Conservation (phyloP, 192 early-diverging fungal species). For the Podila verticillata region DNA sequence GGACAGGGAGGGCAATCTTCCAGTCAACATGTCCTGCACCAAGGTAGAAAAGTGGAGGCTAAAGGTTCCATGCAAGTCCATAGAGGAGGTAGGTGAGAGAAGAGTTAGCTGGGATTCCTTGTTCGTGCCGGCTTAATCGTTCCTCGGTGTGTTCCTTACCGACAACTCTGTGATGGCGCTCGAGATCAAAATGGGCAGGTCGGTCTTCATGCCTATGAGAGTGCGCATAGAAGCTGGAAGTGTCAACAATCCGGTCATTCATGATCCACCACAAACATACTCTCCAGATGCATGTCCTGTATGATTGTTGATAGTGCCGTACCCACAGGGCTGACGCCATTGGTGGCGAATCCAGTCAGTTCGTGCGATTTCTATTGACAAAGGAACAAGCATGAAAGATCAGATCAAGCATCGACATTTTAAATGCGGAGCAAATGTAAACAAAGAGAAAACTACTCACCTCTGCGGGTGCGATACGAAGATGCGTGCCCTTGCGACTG, state of each 20-base stretch:
- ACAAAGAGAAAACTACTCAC: constrained; percentile 9
- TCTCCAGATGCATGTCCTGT: background rate
- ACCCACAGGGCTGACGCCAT: constrained; percentile 80
- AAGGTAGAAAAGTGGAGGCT: constrained; percentile 78
- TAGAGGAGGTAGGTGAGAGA: background rate
- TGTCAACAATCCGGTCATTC: background rate
- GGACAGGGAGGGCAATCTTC: constrained; percentile 78
- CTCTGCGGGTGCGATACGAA: constrained; percentile 74
- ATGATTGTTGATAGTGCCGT: constrained; percentile 7
- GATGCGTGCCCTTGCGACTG: constrained; percentile 82
- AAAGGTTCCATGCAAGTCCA: background rate
- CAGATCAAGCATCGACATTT: background rate
- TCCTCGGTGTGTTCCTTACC: constrained; percentile 6
- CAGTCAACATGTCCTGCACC: constrained; percentile 89
- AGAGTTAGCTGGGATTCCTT: no score
- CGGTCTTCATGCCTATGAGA: constrained; percentile 27
- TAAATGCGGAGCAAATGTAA: background rate
- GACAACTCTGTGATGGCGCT: constrained; percentile 24
- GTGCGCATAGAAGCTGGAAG: background rate
- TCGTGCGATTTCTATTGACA: constrained; percentile 59
- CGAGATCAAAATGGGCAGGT: constrained; percentile 35
- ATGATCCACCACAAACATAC: no score
- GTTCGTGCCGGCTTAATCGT: no score
- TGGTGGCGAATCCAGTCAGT: constrained; percentile 79
- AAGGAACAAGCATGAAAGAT: background rate